Evolutionary conservation across 1,139 yeast genomes (phyloP).

Genomic region (Saccharomyces hybrid): DNA sequence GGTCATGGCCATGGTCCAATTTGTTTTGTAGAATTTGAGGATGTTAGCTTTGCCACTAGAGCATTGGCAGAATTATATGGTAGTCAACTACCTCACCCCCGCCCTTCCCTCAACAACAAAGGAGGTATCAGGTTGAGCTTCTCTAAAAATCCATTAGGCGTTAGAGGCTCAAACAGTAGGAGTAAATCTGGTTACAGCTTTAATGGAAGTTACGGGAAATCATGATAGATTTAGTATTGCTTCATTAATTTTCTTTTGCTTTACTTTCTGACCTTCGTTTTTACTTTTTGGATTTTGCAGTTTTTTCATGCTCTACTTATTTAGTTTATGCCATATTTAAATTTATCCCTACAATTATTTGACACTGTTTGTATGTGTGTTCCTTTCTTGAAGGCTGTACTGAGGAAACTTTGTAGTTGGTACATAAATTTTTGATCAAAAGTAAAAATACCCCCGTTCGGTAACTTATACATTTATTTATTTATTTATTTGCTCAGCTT

Average conservation of each 20-base stretch:
- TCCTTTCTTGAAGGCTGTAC: not conserved
- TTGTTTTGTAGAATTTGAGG: constrained; percentile 98
- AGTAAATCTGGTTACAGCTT: constrained; percentile 14
- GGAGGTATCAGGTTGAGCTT: constrained; percentile 93
- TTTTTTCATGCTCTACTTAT: not conserved
- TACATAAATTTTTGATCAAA: not conserved
- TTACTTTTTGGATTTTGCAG: not conserved
- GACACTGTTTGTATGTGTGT: not conserved
- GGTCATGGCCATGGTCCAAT: constrained; percentile 73
- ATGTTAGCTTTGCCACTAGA: constrained; percentile 84
- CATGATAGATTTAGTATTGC: not conserved
- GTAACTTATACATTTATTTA: not conserved
- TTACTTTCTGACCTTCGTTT: not conserved
- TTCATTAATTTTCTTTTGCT: not conserved
- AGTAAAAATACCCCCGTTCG: not conserved
- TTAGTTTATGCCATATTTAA: constrained; percentile 1
- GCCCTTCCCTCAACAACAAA: constrained; percentile 58
- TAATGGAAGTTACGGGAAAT: not conserved
- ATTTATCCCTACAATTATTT: not conserved
- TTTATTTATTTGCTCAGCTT: not conserved
- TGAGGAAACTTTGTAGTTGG: not conserved
- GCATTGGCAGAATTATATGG: constrained; percentile 93
- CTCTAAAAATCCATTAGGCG: constrained; percentile 94
- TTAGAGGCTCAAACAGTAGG: constrained; percentile 49
- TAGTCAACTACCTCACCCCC: constrained; percentile 61